Evolutionary conservation across 2,329 filamentous ascomycete species (phyloP).

Genomic region (Trichophyton benhamiae): DNA sequence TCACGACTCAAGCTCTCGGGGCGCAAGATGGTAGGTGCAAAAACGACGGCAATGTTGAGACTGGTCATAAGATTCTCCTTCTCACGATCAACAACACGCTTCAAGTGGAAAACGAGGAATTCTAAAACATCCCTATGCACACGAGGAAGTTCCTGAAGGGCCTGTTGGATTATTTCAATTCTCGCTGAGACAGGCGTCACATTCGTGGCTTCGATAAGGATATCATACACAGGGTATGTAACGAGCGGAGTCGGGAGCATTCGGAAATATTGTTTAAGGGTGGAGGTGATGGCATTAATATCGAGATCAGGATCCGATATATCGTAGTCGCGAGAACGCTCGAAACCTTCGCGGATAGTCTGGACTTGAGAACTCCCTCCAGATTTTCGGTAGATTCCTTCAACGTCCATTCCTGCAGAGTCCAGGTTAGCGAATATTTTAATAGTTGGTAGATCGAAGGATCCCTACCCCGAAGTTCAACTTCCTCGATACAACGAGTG

Average conservation of each 20-base stretch:
- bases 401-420: constrained; percentile 64
- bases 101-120: constrained; percentile 87
- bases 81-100: constrained; percentile 70
- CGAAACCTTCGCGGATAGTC: constrained; percentile 80
- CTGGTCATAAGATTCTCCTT: constrained; percentile 91
- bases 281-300: constrained; percentile 90
- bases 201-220: constrained; percentile 57
- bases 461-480: constrained; percentile 64
- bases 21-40: constrained; percentile 94
- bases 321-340: constrained; percentile 65
- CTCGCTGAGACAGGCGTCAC: constrained; percentile 55
- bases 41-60: constrained; percentile 91
- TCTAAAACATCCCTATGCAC: constrained; percentile 82
- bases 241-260: constrained; percentile 80
- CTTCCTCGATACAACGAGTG: constrained; percentile 88
- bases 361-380: constrained; percentile 87
- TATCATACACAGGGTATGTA: constrained; percentile 85
- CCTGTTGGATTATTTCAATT: constrained; percentile 57
- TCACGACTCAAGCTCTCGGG: constrained; percentile 80
- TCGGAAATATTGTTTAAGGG: constrained; percentile 94
- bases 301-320: constrained; percentile 89
- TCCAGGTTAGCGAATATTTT: not conserved
- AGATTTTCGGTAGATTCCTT: constrained; percentile 96
- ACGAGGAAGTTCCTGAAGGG: constrained; percentile 65
- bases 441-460: not conserved